phyloP scores from a whole-genome alignment of 2,329 filamentous ascomycete species.

The Penicillium fuscoglaucum region DNA sequence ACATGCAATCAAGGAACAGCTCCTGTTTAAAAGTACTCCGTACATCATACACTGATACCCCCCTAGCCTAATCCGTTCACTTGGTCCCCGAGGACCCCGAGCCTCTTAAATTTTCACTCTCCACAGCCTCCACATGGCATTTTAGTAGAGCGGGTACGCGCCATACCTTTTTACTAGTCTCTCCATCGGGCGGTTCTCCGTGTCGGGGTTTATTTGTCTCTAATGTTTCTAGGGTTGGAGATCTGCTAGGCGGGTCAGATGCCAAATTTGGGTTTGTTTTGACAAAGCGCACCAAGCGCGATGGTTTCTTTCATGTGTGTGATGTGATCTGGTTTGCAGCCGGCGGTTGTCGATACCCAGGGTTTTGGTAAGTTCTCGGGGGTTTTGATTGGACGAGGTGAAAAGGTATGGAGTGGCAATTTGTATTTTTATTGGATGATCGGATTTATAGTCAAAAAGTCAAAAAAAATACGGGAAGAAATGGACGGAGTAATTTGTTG shows the following conservation, averaged over 20 bases:
- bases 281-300: not conserved
- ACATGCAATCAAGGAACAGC: not conserved
- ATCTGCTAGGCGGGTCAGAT: not conserved
- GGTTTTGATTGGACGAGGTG: not conserved
- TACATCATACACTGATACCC: not conserved
- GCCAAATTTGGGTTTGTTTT: not conserved
- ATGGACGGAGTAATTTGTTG: not conserved
- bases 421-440: not conserved
- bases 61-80: not conserved
- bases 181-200: not conserved
- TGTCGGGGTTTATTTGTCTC: not conserved
- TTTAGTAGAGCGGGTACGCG: not conserved
- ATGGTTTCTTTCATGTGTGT: not conserved
- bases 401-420: not conserved
- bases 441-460: not conserved
- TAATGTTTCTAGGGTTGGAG: not conserved
- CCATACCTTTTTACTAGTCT: slow-evolving; percentile 1
- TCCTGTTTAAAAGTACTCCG: not conserved
- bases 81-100: slow-evolving; percentile 4
- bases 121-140: slow-evolving; percentile 1
- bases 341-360: not conserved
- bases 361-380: not conserved
- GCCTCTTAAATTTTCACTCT: not conserved
- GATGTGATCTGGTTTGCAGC: slow-evolving; percentile 5
- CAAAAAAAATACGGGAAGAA: not conserved